These are phyloP conservation scores for Emydomyces testavorans DNA, from an alignment of 2,329 filamentous ascomycete species.

Conservation along the genomic window DNA sequence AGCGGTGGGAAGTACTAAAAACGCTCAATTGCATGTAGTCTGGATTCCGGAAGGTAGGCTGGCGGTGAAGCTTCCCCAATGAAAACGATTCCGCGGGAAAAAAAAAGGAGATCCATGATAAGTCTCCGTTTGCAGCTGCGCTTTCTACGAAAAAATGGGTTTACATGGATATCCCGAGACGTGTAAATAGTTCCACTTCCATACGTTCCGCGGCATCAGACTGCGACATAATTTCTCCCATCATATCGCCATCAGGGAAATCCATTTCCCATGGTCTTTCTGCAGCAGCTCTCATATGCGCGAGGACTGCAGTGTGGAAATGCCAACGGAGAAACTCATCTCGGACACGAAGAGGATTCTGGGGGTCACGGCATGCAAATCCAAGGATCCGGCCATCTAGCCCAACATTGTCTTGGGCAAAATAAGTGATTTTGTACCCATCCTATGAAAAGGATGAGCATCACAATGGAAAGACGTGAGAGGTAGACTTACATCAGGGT, in stretches of 20 bases:
- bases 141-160: no score
- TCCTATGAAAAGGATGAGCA: slow-evolving; percentile 11
- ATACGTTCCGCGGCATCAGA: slow-evolving; percentile 32
- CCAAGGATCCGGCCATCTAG: slow-evolving; percentile 10
- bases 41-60: no score
- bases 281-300: slow-evolving; percentile 16
- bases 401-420: slow-evolving; percentile 15
- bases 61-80: no score
- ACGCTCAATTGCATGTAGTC: no score
- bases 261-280: slow-evolving; percentile 14
- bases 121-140: no score
- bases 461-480: neutral
- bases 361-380: neutral
- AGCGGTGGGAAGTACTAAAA: no score
- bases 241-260: slow-evolving; percentile 17
- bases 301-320: slow-evolving; percentile 17
- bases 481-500: slow-evolving; percentile 18
- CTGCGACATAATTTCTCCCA: slow-evolving; percentile 40
- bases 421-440: slow-evolving; percentile 20
- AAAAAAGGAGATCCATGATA: no score
- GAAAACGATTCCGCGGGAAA: no score
- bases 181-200: slow-evolving; percentile 22
- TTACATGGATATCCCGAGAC: no score
- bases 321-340: slow-evolving; percentile 20
- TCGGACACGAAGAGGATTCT: slow-evolving; percentile 8